Conservation (phyloP, 108 stramenopile genomes). For the Stephanodiscus minutulus region DNA sequence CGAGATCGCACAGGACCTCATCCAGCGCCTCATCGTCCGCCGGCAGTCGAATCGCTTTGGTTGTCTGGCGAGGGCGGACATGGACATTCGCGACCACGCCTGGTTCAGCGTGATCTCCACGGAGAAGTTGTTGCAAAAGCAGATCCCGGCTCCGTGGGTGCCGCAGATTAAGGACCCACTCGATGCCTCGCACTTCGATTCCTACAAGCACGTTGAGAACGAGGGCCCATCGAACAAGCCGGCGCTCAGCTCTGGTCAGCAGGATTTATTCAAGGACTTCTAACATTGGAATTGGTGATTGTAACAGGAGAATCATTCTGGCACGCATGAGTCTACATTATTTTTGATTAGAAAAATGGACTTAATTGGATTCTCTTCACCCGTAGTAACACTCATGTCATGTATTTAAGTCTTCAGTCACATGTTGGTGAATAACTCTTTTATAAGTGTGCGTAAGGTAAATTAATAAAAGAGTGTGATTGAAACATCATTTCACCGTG, state of each 20-base stretch:
- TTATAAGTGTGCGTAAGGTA: no score
- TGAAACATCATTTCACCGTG: no score
- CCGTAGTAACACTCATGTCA: no score
- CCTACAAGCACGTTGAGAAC: conserved; percentile 96
- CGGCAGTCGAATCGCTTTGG: conserved; percentile 89
- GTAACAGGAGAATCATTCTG: background rate
- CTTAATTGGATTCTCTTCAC: no score
- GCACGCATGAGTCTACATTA: no score
- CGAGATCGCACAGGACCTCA: conserved; percentile 87
- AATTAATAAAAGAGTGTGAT: no score
- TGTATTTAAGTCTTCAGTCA: no score
- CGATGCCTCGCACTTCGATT: conserved; percentile 97
- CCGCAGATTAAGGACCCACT: conserved; percentile 90
- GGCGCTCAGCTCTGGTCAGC: conserved; percentile 64
- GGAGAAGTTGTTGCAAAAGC: conserved; percentile 82
- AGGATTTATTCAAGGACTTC: conserved; percentile 81
- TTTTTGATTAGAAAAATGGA: no score
- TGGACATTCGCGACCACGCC: conserved; percentile 93
- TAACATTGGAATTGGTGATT: conserved; percentile 28
- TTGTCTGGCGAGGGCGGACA: conserved; percentile 85
- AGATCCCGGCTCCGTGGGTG: conserved; percentile 94
- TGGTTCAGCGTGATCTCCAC: conserved; percentile 95
- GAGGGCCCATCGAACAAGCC: conserved; percentile 81
- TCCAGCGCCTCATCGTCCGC: conserved; percentile 89
- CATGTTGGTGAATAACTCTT: no score